Evolutionary conservation across 2,329 filamentous ascomycete genomes (phyloP).

Genomic region (Basipetospora chlamydospora): DNA sequence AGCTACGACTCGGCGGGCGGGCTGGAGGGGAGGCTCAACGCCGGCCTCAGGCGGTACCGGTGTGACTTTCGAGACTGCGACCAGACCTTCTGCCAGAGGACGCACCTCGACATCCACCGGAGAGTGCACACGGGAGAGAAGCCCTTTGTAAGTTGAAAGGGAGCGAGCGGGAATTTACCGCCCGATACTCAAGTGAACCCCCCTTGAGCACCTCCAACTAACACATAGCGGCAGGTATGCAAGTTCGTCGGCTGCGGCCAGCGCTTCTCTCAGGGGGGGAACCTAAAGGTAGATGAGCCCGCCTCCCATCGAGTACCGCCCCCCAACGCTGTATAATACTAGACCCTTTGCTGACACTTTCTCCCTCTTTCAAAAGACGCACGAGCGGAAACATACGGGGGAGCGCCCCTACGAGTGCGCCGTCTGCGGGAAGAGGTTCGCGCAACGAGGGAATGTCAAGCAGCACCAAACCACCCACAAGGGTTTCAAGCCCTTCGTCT

Average conservation of each 20-base stretch:
- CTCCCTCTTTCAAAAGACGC: conserved; percentile 41
- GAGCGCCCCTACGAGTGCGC: conserved; percentile 74
- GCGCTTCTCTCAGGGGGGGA: conserved; percentile 78
- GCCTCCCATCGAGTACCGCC: too few species aligned
- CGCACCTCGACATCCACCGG: conserved; percentile 80
- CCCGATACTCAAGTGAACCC: conserved; percentile 1
- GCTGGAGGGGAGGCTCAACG: conserved; percentile 35
- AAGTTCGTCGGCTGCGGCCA: conserved; percentile 59
- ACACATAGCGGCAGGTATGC: conserved; percentile 37
- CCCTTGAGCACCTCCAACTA: conserved; percentile 11
- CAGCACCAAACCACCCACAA: conserved; percentile 73
- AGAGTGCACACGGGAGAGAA: conserved; percentile 80
- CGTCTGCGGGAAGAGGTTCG: conserved; percentile 67
- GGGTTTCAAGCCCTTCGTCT: conserved; percentile 63
- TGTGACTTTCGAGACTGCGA: conserved; percentile 62
- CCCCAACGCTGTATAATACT: too few species aligned
- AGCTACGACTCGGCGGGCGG: conserved; percentile 16
- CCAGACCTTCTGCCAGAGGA: conserved; percentile 82
- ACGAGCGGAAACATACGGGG: conserved; percentile 75
- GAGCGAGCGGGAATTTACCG: too few species aligned
- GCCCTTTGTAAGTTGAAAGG: conserved; percentile 55
- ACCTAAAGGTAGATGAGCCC: conserved; percentile 55
- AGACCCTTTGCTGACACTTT: too few species aligned
- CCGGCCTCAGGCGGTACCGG: conserved; percentile 23
- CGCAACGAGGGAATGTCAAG: conserved; percentile 72